Conservation (phyloP, 2,329 filamentous ascomycete species). For the Trichoderma koningiopsis region DNA sequence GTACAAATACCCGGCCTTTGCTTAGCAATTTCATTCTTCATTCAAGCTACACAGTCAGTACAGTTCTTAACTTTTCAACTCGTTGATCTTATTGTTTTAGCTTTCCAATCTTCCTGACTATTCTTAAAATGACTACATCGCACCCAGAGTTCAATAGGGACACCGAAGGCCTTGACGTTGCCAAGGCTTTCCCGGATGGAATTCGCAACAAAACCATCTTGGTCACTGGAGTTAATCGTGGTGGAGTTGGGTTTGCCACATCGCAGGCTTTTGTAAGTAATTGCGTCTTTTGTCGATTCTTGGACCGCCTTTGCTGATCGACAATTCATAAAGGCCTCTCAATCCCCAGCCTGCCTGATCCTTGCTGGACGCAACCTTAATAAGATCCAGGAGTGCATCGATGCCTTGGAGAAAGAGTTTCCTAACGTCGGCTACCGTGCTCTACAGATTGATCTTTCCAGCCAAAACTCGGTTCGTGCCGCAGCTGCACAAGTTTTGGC, state of each 20-base stretch:
- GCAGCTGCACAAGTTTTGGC: constrained; percentile 40
- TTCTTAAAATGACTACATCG: constrained; percentile 23
- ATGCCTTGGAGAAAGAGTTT: constrained; percentile 38
- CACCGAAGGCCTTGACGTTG: constrained; percentile 30
- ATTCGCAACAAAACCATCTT: constrained; percentile 40
- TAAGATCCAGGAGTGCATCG: constrained; percentile 43
- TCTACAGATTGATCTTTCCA: constrained; percentile 44
- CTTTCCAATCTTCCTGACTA: not conserved
- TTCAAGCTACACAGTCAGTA: not conserved
- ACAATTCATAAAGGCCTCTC: constrained; percentile 27
- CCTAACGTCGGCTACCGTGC: constrained; percentile 39
- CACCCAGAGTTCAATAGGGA: constrained; percentile 30
- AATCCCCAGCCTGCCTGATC: constrained; percentile 42
- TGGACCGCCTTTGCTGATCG: not conserved
- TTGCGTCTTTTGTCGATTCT: not conserved
- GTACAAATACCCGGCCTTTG: not conserved
- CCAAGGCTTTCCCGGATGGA: constrained; percentile 29
- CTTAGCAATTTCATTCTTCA: not conserved
- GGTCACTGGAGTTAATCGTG: constrained; percentile 42
- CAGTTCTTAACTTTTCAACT: not conserved
- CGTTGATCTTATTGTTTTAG: not conserved
- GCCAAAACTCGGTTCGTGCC: constrained; percentile 41
- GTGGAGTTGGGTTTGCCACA: constrained; percentile 42
- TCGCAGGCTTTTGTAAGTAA: constrained; percentile 34
- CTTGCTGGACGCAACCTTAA: constrained; percentile 43